These are phyloP conservation scores for Xylariaceae sp. DNA, from an alignment of 2,329 filamentous ascomycete species.

Conservation along the genomic window DNA sequence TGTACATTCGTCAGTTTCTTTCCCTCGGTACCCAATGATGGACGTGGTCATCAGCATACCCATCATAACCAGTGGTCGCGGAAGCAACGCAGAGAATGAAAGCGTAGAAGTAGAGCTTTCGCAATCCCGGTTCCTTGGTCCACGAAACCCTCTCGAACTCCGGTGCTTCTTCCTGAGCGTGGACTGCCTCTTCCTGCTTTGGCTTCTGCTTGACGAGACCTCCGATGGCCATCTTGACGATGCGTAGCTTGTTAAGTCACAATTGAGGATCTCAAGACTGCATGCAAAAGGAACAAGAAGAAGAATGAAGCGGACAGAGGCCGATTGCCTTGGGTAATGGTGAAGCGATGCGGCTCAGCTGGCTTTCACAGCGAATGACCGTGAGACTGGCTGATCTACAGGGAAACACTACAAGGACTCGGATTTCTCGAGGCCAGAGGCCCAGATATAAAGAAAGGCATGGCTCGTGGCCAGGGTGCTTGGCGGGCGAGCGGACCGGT, in stretches of 20 bases:
- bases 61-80: conserved; percentile 54
- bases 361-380: conserved; percentile 3
- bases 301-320: conserved; percentile 3
- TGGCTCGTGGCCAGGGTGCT: conserved; percentile 11
- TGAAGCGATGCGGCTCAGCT: conserved; percentile 2
- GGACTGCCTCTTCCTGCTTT: conserved; percentile 10
- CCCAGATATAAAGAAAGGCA: conserved; percentile 22
- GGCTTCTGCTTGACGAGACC: not conserved
- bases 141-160: conserved; percentile 47
- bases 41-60: conserved; percentile 32
- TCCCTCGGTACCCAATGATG: not conserved
- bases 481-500: conserved; percentile 27
- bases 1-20: conserved; percentile 11
- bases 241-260: not conserved
- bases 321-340: conserved; percentile 1
- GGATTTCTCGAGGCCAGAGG: conserved; percentile 5
- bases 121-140: conserved; percentile 50
- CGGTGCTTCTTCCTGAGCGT: conserved; percentile 44
- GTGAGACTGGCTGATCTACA: not conserved
- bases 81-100: conserved; percentile 49
- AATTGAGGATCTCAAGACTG: too few species aligned
- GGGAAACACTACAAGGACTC: conserved; percentile 2
- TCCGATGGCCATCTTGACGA: conserved; percentile 13
- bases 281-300: too few species aligned
- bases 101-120: conserved; percentile 51